Conservation (phyloP, 192 early-diverging fungal species). For the Backusella parvicylindrica region DNA sequence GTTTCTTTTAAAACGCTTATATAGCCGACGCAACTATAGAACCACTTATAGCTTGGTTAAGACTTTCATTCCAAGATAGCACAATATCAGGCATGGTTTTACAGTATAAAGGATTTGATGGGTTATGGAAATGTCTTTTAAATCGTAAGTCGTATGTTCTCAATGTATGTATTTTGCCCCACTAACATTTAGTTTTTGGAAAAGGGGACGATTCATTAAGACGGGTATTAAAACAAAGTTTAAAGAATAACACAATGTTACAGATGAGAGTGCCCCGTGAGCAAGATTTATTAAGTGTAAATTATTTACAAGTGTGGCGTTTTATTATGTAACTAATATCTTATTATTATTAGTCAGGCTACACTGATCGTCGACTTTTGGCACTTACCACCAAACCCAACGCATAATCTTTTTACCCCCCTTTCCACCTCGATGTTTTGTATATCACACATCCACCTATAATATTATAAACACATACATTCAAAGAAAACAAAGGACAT, state of each 20-base stretch:
- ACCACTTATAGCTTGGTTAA: constrained; percentile 33
- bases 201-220: constrained; percentile 38
- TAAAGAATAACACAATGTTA: constrained; percentile 29
- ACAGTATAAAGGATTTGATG: constrained; percentile 37
- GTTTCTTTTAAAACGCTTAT: not conserved
- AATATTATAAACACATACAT: not conserved
- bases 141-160: constrained; percentile 27
- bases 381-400: constrained; percentile 23
- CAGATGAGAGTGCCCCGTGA: constrained; percentile 37
- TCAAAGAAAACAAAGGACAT: not conserved
- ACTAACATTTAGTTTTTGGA: too few relatives aligned
- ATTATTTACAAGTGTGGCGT: not conserved
- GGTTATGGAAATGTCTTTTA: constrained; percentile 38
- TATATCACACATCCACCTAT: too few relatives aligned
- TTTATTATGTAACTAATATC: not conserved
- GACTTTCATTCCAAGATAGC: constrained; percentile 29
- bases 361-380: constrained; percentile 37
- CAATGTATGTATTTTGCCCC: too few relatives aligned
- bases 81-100: constrained; percentile 37
- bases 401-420: not conserved
- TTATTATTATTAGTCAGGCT: constrained; percentile 28
- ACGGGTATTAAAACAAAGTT: constrained; percentile 32
- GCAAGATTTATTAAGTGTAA: constrained; percentile 36
- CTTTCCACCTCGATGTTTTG: not conserved
- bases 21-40: constrained; percentile 37